A percentile compares a stretch with the other conserved stretches of the same genome.
These are phyloP conservation scores for Amphirosellinia nigrospora DNA, from an alignment of 495 filamentous ascomycete genomes.

Conservation along the genomic window DNA sequence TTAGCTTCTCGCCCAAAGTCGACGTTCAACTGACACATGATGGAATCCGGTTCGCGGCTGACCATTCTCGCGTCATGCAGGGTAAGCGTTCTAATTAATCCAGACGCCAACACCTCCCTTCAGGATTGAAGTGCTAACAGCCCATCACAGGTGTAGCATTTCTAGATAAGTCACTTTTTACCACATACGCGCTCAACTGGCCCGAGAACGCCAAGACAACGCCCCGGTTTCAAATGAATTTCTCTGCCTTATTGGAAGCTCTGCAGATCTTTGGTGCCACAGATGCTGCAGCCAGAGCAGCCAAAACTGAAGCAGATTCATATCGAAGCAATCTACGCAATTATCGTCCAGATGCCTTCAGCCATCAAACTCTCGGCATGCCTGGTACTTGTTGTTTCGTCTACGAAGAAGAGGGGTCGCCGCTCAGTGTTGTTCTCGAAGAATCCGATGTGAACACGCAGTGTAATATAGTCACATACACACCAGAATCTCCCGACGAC, in stretches of 20 bases:
- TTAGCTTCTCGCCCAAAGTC: constrained; percentile 79
- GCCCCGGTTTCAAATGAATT: constrained; percentile 77
- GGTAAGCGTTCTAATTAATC: constrained; percentile 55
- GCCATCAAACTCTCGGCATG: constrained; percentile 75
- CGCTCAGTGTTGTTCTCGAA: constrained; percentile 79
- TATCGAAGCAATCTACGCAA: constrained; percentile 61
- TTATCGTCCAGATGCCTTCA: constrained; percentile 72
- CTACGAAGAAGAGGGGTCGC: constrained; percentile 73
- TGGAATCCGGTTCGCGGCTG: constrained; percentile 83
- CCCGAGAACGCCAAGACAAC: constrained; percentile 47
- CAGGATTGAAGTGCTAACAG: constrained; percentile 16
- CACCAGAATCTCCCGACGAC: constrained; percentile 68
- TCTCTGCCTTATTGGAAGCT: constrained; percentile 88
- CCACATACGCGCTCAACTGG: constrained; percentile 68
- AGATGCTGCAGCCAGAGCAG: constrained; percentile 63
- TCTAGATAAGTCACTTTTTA: constrained; percentile 85
- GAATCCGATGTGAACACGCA: constrained; percentile 88
- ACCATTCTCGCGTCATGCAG: constrained; percentile 86
- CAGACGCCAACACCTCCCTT: not conserved
- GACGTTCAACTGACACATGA: constrained; percentile 83
- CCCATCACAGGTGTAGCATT: constrained; percentile 73
- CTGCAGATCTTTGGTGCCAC: constrained; percentile 89
- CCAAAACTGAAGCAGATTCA: constrained; percentile 57
- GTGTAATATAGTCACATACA: constrained; percentile 91
- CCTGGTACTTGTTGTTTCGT: constrained; percentile 80